Base-by-base conservation (phyloP, 129 eudicot genomes). In the Apium graveolens region DNA sequence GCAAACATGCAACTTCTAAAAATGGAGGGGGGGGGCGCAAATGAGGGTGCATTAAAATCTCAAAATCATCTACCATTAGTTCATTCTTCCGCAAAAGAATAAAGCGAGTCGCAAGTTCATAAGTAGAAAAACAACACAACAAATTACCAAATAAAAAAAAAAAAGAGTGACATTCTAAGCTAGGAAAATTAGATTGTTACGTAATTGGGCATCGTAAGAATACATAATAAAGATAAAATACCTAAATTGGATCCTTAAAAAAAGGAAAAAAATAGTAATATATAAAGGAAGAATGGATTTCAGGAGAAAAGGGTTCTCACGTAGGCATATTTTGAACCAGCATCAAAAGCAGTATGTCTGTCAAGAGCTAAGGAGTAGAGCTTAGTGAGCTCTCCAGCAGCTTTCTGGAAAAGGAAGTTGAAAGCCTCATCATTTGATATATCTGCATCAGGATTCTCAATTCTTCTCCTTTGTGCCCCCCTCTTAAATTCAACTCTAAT, bases 371-470 rank as follows among this genome's bases (percentile, higher is more conserved):
- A 39, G 29, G 75, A 70, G 75, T 70, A 39, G 31, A 38, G 75
- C 48, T 24, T 70, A 20, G 75, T 24, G 75, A 70, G 75, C 29
- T 70, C 75, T 35, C 29, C 75, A 38, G 75, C 75, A 70, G 75
- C 45, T 38, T 70, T 38, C 16, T 39, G 75, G 45, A 38, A 37
- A 24, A 38, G 2, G 49, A 39, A 70, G 27, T 38, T 24, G 8
- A 70, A 20, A 6, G 29, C 31, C 46, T 39, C 48, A 38, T 70
- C 75, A 10, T 35, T 18, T 70, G 75, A 70, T 70, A 18, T 4
- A 20, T 35, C 48, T 35, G 1, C 75, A 70, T 38, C 75, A 70
- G 75, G 75, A 70, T 70, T 39, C 32, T 70, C 75, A 21, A 10
- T 39, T 39, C 75, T 70, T 70, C 45, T 70, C 17, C 75, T 70